Evolutionary conservation across 257 asterid species (phyloP).

Genomic region (Solanum chilense): DNA sequence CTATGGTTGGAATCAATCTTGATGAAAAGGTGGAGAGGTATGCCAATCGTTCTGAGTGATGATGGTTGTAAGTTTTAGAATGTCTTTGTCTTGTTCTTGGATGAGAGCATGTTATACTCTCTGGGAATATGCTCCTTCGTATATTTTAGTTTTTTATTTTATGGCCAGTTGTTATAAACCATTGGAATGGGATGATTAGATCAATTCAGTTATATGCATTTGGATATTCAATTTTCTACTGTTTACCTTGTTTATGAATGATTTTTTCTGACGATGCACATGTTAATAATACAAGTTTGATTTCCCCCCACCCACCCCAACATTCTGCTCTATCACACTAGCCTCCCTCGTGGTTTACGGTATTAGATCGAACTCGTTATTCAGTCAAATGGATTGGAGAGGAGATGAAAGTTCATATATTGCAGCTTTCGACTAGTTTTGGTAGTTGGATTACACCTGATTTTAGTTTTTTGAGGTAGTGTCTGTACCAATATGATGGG

Average conservation of each 20-base stretch:
- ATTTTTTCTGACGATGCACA: not conserved
- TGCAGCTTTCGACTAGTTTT: not conserved
- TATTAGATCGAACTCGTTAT: not conserved
- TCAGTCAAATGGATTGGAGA: not conserved
- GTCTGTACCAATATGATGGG: not conserved
- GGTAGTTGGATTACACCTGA: too few species aligned
- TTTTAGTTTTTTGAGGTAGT: not conserved
- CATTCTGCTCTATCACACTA: not conserved
- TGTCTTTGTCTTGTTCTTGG: not conserved
- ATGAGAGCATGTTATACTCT: not conserved
- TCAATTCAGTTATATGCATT: not conserved
- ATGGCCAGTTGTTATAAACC: not conserved
- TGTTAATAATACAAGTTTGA: not conserved
- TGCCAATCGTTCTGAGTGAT: constrained; percentile 63
- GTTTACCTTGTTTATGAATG: not conserved
- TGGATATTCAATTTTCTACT: not conserved
- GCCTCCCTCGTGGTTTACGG: not conserved
- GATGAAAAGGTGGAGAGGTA: constrained; percentile 88
- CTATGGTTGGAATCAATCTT: constrained; percentile 81
- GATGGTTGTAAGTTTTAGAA: not conserved
- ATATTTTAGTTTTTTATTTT: not conserved
- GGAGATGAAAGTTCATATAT: not conserved
- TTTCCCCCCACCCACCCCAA: not conserved
- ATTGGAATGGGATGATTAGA: not conserved
- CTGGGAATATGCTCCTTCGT: not conserved